Conservation (phyloP, 2,329 filamentous ascomycete species). For the Aureobasidium sp. region DNA sequence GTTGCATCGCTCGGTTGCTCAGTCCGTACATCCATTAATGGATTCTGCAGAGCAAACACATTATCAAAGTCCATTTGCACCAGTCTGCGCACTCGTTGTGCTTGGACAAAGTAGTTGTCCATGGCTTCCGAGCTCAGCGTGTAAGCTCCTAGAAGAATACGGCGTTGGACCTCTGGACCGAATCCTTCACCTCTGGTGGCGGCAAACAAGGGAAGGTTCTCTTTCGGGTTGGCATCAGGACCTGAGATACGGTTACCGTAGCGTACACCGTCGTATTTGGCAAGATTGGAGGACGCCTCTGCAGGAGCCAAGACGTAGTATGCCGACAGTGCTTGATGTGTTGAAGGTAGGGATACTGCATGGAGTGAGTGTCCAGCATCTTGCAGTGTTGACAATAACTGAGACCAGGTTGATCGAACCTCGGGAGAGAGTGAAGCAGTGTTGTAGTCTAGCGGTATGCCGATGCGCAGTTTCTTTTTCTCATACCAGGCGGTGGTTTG, state of each 20-base stretch:
- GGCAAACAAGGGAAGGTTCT: slow-evolving; percentile 53
- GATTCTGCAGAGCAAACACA: slow-evolving; percentile 63
- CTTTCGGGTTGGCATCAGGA: slow-evolving; percentile 39
- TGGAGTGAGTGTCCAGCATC: slow-evolving; percentile 62
- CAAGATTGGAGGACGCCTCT: slow-evolving; percentile 90
- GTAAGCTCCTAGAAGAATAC: slow-evolving; percentile 85
- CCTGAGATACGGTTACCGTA: slow-evolving; percentile 59
- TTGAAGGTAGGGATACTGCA: slow-evolving; percentile 72
- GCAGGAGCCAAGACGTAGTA: slow-evolving; percentile 95
- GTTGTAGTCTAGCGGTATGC: slow-evolving; percentile 72
- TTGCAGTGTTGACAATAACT: slow-evolving; percentile 52
- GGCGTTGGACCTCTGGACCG: slow-evolving; percentile 74
- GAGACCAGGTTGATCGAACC: slow-evolving; percentile 63
- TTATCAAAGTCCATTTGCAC: slow-evolving; percentile 81
- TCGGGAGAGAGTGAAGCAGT: slow-evolving; percentile 65
- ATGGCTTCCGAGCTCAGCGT: slow-evolving; percentile 83
- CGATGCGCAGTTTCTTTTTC: slow-evolving; percentile 39
- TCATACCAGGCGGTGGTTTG: slow-evolving; percentile 28
- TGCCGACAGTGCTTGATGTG: slow-evolving; percentile 75
- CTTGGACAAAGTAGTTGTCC: slow-evolving; percentile 94
- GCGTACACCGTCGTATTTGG: slow-evolving; percentile 94
- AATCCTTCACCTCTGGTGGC: slow-evolving; percentile 66
- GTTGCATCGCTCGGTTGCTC: slow-evolving; percentile 23
- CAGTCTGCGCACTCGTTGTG: slow-evolving; percentile 75
- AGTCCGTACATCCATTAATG: slow-evolving; percentile 42